Evolutionary conservation across 352 stramenopile species (phyloP).

Genomic region (Blastocystis sp.): DNA sequence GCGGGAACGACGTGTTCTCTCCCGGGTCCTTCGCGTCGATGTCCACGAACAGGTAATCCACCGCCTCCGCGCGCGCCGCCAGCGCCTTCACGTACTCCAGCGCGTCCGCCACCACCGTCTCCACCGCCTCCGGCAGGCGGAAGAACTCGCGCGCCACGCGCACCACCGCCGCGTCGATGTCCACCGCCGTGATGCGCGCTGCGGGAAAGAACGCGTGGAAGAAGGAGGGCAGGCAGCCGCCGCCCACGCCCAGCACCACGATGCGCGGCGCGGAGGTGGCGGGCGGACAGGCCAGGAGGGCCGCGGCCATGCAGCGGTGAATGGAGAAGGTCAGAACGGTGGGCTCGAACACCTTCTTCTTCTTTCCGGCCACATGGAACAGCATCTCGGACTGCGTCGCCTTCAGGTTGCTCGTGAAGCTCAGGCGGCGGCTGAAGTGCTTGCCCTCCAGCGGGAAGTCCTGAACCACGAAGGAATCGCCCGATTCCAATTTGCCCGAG

Average conservation of each 20-base stretch:
- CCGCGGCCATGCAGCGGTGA: slow-evolving; percentile 37
- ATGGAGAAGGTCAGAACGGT: slow-evolving; percentile 21
- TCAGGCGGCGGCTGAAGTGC: not conserved
- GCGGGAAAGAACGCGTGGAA: not conserved
- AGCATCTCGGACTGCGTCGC: slow-evolving; percentile 28
- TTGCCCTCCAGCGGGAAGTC: not conserved
- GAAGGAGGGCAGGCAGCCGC: slow-evolving; percentile 35
- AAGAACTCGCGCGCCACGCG: slow-evolving; percentile 12
- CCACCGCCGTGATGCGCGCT: not conserved
- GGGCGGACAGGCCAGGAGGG: slow-evolving; percentile 15
- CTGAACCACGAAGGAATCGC: not conserved
- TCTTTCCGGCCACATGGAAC: slow-evolving; percentile 16
- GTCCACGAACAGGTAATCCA: slow-evolving; percentile 35
- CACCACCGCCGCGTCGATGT: slow-evolving; percentile 18
- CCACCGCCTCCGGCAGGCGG: not conserved
- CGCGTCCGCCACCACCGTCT: slow-evolving; percentile 12
- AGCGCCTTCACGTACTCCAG: slow-evolving; percentile 23
- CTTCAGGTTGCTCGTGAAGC: slow-evolving; percentile 31
- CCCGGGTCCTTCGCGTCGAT: slow-evolving; percentile 39
- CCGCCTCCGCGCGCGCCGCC: not conserved
- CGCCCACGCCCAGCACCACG: slow-evolving; percentile 18
- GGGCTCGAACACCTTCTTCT: slow-evolving; percentile 45
- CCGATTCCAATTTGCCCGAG: not conserved
- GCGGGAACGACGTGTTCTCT: not conserved
- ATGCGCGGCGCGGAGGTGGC: not conserved